Evolutionary conservation across 768 basidiomycete genomes (phyloP).

Genomic region (Hericium coralloides): DNA sequence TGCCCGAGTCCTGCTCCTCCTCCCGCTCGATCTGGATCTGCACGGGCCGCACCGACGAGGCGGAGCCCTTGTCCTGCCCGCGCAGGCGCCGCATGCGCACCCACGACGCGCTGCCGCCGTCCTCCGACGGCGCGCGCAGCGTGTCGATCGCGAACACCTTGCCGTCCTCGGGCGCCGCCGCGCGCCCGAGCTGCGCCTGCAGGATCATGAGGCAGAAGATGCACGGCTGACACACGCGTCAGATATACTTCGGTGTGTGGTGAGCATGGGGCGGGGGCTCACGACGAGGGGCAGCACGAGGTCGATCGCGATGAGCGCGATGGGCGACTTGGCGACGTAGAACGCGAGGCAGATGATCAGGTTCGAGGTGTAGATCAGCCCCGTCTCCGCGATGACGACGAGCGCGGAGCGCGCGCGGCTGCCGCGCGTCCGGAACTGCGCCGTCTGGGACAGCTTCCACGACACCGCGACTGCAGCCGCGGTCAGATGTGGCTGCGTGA

Average conservation of each 20-base stretch:
- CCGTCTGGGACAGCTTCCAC: background rate
- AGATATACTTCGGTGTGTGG: background rate
- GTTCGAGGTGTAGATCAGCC: background rate
- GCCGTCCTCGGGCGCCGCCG: too few species aligned
- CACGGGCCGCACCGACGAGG: slow-evolving; percentile 79
- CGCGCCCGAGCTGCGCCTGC: background rate
- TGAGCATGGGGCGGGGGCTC: background rate
- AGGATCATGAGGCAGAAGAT: background rate
- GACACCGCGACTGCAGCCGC: background rate
- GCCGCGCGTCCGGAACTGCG: background rate
- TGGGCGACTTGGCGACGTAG: background rate
- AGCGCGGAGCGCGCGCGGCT: background rate
- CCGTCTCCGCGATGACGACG: background rate
- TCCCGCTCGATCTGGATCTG: slow-evolving; percentile 63
- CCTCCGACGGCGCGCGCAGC: too few species aligned
- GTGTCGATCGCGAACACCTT: too few species aligned
- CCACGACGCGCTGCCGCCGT: slow-evolving; percentile 52
- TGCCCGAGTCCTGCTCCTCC: slow-evolving; percentile 18
- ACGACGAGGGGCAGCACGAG: background rate
- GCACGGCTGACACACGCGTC: background rate
- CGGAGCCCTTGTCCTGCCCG: slow-evolving; percentile 71
- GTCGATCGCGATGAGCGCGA: background rate
- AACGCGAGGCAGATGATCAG: background rate
- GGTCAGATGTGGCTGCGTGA: background rate
- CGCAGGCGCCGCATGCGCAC: slow-evolving; percentile 61